Percentiles rank a stretch among this genome's conserved stretches.
Conservation (phyloP, 805 yeast genomes). For the Cyberlindnera sargentensis region DNA sequence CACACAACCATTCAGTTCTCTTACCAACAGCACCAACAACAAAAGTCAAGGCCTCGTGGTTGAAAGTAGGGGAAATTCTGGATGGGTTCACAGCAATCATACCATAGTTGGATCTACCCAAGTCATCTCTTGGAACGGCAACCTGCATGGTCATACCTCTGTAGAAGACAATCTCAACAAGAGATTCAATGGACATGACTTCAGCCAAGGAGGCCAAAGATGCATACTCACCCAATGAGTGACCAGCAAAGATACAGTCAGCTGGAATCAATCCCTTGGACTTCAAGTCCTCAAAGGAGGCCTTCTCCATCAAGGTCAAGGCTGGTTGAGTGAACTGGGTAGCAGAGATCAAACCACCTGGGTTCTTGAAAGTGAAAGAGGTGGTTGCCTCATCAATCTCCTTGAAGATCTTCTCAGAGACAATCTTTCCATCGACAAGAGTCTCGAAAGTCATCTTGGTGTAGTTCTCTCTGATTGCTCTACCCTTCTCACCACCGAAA, state of each 20-base stretch:
- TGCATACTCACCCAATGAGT: conserved; percentile 97
- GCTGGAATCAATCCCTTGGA: conserved; percentile 92
- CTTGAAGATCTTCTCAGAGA: conserved; percentile 93
- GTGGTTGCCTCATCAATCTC: conserved; percentile 76
- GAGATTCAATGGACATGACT: conserved; percentile 96
- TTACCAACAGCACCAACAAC: conserved; percentile 83
- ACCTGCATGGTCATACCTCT: conserved; percentile 99
- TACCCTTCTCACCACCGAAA: conserved; percentile 97
- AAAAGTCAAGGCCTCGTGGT: conserved; percentile 88
- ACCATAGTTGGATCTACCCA: conserved; percentile 97
- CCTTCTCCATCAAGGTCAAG: conserved; percentile 97
- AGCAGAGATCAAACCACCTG: conserved; percentile 92
- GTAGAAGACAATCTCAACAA: conserved; percentile 96
- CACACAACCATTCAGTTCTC: conserved; percentile 89
- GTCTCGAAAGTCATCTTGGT: conserved; percentile 97
- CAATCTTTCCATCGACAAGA: conserved; percentile 73
- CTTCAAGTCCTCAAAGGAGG: conserved; percentile 96
- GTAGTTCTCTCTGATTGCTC: conserved; percentile 89
- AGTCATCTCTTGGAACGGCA: conserved; percentile 95
- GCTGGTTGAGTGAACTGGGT: conserved; percentile 99
- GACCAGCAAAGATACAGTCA: conserved; percentile 96
- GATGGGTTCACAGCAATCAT: conserved; percentile 99
- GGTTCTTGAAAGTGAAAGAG: conserved; percentile 83
- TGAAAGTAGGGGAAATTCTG: conserved; percentile 81
- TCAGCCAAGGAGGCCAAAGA: conserved; percentile 96